These are phyloP conservation scores for Cenococcum geophilum DNA, from an alignment of 495 filamentous ascomycete genomes.

Conservation along the genomic window DNA sequence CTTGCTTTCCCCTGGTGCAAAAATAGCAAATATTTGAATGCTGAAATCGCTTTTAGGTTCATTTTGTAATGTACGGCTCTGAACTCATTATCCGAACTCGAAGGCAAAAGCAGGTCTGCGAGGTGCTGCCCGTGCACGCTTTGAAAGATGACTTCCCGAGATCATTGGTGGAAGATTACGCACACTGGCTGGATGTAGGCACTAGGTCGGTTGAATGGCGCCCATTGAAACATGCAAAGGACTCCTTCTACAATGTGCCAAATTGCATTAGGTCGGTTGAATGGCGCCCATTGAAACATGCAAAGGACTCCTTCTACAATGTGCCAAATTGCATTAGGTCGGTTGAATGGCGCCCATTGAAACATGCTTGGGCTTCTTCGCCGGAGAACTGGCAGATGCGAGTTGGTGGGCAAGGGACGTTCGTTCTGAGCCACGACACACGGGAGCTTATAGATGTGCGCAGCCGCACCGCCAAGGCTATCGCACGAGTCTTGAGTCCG, in stretches of 20 bases:
- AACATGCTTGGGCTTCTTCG: constrained; percentile 43
- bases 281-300: too few species aligned
- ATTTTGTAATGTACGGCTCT: constrained; percentile 38
- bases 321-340: constrained; percentile 31
- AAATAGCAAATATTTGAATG: constrained; percentile 26
- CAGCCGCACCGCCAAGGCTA: background rate
- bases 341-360: constrained; percentile 53
- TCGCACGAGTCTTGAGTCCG: background rate
- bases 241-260: too few species aligned
- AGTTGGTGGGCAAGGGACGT: too few species aligned
- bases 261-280: constrained; percentile 43
- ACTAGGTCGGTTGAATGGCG: constrained; percentile 48
- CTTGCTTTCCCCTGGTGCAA: background rate
- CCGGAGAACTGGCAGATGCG: constrained; percentile 30
- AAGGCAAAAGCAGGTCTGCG: constrained; percentile 27
- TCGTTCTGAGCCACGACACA: background rate
- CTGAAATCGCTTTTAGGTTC: constrained; percentile 37
- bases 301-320: too few species aligned
- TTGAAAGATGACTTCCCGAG: constrained; percentile 45
- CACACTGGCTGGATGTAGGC: constrained; percentile 55
- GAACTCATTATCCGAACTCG: constrained; percentile 33
- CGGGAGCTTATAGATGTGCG: background rate
- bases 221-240: too few species aligned
- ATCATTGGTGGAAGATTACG: constrained; percentile 43
- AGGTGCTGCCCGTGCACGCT: constrained; percentile 44